Base-by-base conservation (phyloP, 164 flowering plant species). In the Magnolia changhungtana region DNA sequence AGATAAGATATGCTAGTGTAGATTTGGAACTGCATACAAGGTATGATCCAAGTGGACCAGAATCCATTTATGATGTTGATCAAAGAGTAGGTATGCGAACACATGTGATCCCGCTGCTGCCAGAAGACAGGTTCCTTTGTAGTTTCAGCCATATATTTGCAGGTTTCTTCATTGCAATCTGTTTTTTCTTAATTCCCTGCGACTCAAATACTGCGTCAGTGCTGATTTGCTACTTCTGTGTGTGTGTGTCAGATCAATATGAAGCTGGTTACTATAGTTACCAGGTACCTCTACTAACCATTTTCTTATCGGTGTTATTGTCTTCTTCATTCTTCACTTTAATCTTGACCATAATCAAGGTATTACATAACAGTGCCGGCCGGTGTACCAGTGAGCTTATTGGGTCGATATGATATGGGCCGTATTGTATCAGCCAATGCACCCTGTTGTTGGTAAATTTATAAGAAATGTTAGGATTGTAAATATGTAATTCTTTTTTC, bases 241-340 rank as follows among this genome's bases (percentile, higher is more conserved):
- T 16, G 27, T 71, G 69, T 72, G 37, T 79, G 18, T 71, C 81
- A 94, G 98, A 97, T 85, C 95, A 93, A 78, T 96, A 96, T 86
- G 95, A 95, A 7, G 99, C 98, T 82, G 99, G 99, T 74, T 96
- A 96, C 86, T 96, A 96, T 83, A 96, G 98, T 81, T 96, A 96
- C 82, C 93, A 90, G 99, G 99, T 94, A 90, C 14, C 4, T 3
- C 21, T 27, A 18, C n/a, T 63, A n/a, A 18, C 21, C 65, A 63
- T 18, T n/a, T 63, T 63, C 65, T 37, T 37, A 37, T 37, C 0
- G 45, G 45, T 37, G 45, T 37, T 37, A 63, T 63, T n/a, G 9
- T 63, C 21, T 63, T 16, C 23, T 63, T 63, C 7, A 55, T 67
- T n/a, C 19, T 63, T 63, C 23, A n/a, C 18, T 63, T 63, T n/a